phyloP scores from a whole-genome alignment of 257 asterid species.

The Solanum sitiens region DNA sequence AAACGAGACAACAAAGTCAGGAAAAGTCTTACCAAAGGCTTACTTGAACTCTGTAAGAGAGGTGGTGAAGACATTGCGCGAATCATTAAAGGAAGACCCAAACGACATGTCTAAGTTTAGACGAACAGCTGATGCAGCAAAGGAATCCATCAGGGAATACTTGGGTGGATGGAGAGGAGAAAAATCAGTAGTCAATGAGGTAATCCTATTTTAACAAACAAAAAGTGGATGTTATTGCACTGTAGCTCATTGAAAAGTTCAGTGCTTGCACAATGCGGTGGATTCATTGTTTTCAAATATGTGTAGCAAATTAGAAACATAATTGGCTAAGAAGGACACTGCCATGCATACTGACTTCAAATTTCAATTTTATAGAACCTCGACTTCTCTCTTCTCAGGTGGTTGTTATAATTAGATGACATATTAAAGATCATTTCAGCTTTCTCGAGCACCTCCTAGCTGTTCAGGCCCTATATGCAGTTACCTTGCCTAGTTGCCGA shows the following conservation, averaged over 20 bases:
- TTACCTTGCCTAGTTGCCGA: neutral
- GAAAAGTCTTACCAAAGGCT: slow-evolving; percentile 76
- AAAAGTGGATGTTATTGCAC: neutral
- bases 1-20: slow-evolving; percentile 77
- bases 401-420: neutral
- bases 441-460: neutral
- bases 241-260: neutral
- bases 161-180: slow-evolving; percentile 74
- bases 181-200: slow-evolving; percentile 61
- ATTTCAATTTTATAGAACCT: neutral
- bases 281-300: neutral
- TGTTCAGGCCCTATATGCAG: neutral
- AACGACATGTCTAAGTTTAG: slow-evolving; percentile 70
- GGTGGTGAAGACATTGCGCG: slow-evolving; percentile 76
- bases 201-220: slow-evolving; percentile 3
- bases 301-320: neutral
- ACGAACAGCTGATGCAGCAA: slow-evolving; percentile 88
- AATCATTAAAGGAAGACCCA: slow-evolving; percentile 63
- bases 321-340: neutral
- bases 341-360: neutral
- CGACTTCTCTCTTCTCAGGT: neutral
- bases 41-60: slow-evolving; percentile 81
- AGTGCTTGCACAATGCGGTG: neutral
- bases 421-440: neutral
- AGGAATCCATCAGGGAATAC: slow-evolving; percentile 70